phyloP scores from a whole-genome alignment of 2,329 filamentous ascomycete genomes.

The Epichloe sibirici region DNA sequence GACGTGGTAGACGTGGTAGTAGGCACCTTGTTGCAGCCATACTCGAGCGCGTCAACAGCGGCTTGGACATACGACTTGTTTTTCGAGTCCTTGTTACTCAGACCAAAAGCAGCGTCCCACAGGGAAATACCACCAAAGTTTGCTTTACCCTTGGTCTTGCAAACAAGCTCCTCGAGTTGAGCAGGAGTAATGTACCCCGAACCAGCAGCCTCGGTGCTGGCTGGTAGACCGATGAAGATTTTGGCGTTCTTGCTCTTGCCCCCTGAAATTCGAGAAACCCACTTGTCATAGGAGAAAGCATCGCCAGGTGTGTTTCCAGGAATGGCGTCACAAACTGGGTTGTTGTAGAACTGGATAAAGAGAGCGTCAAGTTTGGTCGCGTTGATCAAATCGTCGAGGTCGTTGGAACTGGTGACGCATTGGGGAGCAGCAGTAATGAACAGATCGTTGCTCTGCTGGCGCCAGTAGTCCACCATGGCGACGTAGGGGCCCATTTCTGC shows the following conservation, averaged over 20 bases:
- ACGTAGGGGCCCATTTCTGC: constrained; percentile 25
- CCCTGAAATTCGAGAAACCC: constrained; percentile 25
- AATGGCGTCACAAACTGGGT: constrained; percentile 25
- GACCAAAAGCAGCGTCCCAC: constrained; percentile 29
- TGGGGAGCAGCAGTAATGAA: constrained; percentile 34
- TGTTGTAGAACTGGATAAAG: constrained; percentile 40
- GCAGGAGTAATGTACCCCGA: constrained; percentile 23
- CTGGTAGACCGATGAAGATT: constrained; percentile 33
- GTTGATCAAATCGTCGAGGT: constrained; percentile 26
- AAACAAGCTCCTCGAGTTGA: constrained; percentile 25
- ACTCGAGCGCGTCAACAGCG: constrained; percentile 24
- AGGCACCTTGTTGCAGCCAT: constrained; percentile 21
- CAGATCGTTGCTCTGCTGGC: constrained; percentile 17
- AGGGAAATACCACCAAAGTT: constrained; percentile 35
- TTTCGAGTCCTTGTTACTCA: constrained; percentile 19
- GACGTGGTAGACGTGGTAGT: constrained; percentile 2
- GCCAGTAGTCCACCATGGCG: constrained; percentile 25
- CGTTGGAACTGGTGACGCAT: constrained; percentile 22
- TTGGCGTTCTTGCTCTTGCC: constrained; percentile 27
- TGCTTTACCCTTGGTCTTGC: constrained; percentile 21
- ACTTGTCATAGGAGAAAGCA: constrained; percentile 31
- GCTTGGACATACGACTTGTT: constrained; percentile 26
- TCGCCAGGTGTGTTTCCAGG: constrained; percentile 16
- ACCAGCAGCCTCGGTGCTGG: constrained; percentile 15
- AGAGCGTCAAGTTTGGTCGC: constrained; percentile 29